phyloP scores from a whole-genome alignment of 1,284 basidiomycete genomes.

The Trichosporon faecale region DNA sequence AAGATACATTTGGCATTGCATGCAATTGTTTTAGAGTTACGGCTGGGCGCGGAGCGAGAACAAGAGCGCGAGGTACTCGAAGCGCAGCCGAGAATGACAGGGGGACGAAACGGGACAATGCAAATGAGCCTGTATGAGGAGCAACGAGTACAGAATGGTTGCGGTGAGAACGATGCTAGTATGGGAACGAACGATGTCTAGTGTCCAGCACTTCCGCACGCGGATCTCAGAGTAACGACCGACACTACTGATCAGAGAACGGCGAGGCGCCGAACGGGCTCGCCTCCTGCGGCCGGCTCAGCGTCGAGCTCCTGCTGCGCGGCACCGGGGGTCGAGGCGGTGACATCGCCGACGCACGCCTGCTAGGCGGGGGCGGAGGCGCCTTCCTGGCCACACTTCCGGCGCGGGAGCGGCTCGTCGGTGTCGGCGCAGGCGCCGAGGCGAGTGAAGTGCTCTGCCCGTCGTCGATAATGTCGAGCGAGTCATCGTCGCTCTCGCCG shows the following conservation, averaged over 20 bases:
- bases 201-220: background rate
- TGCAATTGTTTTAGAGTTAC: constrained; percentile 8
- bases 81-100: background rate
- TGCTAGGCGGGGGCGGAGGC: constrained; percentile 54
- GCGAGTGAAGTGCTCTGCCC: constrained; percentile 13
- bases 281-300: background rate
- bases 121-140: background rate
- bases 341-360: constrained; percentile 38
- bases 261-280: constrained; percentile 1
- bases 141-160: background rate
- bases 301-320: background rate
- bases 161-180: background rate
- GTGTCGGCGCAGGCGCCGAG: constrained; percentile 16
- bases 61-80: too few relatives aligned
- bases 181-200: background rate
- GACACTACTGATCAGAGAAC: constrained; percentile 1
- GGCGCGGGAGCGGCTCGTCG: constrained; percentile 51
- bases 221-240: background rate
- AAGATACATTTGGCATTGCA: constrained; percentile 13
- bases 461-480: constrained; percentile 14
- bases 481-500: constrained; percentile 19
- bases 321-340: constrained; percentile 16
- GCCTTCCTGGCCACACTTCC: constrained; percentile 53
- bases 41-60: background rate
- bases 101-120: background rate